Base-by-base conservation (phyloP, 2,329 filamentous ascomycete species). In the Pleoardoris graminearum region DNA sequence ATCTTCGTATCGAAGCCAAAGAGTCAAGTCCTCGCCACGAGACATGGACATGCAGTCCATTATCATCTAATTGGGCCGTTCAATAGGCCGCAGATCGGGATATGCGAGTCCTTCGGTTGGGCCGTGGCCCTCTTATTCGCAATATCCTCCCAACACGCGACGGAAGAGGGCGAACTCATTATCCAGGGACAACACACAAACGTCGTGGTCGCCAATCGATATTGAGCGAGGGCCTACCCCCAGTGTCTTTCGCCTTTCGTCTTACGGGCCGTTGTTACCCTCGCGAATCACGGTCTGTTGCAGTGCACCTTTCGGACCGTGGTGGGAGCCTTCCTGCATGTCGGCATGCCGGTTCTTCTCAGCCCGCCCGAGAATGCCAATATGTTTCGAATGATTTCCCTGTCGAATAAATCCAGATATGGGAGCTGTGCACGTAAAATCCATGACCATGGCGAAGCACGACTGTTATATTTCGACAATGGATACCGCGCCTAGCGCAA, bases 341-440 rank as follows among this genome's bases (percentile, higher is more conserved):
- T 46, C 60, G 60, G 62, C 47, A 61, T 61, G 50, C 62, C 62
- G 60, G 61, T 14, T 14, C 29, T 42, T 44, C 38, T 50, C 41
- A 32, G 41, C 42, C 10, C 19, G n/a, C n/a, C 43, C 29, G 48
- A 42, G 21, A 16, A 2, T 16, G 7, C 12, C 25, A 36, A 14
- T 7, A 33, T 12, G 11, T 33, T 33, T 33, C n/a, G n/a, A 30
- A 30, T 30, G 7, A 12, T 27, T 27, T 27, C 25, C 25, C 5
- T 10, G 6, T 27, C 25, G 25, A 33, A 33, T 33, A 12, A 16
- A 16, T 7, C 30, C 30, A 33, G 30, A 12, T 16, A n/a, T 12
- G 10, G 14, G 4, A 33, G 30, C 14, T 33, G 5, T 27, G 25
- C 25, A 27, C 10, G 25, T 27, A 6, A 6, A 27, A 10, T 27